Base-by-base conservation (phyloP, 2,329 filamentous ascomycete genomes). In the Claviceps sp. region DNA sequence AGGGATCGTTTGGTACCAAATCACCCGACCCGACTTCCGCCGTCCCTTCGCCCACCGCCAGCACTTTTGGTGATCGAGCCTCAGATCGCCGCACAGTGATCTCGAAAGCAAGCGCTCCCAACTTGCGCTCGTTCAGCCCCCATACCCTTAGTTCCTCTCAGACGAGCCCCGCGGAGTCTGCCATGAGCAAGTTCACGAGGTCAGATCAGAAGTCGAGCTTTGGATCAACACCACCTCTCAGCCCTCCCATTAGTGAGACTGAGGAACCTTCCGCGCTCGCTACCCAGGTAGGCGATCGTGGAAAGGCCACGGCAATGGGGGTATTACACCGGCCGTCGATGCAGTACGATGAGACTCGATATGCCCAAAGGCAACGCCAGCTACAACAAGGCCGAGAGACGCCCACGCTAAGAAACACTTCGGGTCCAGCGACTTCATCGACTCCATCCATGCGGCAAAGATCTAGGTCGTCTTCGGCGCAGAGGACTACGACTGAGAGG, bases 331-430 rank as follows among this genome's bases (percentile, higher is more conserved):
- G 89, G 62, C 87, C 89, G 1, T 70, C 72, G 2, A 79, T 84
- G 49, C 78, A 82, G 7, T 95, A 93, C 59, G 88, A 95, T 60
- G 90, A 96, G 61, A 81, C 84, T 20, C 86, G 88, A 61, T 96
- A 88, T 61, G 79, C 87, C 5, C 85, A 94, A 62, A 81, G 89
- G 45, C 86, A 95, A 61, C 71, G 87, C 47, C 86, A 89, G 63
- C 79, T 95, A 64, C 86, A 91, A 56, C 79, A 86, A 60, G 86
- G 83, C 30, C 78, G 84, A 26, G 84, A 85, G 52, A 80, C 79
- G 0, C 79, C 84, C 0, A 72, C 71, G 0, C 67, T 67, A 37
- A 68, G 69, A 7, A 63, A 62, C 56, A 71, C 74, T 11, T 60
- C 73, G 3, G 76, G 76, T 24, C 74, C 73, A 0, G 71, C 68